Evolutionary conservation across 2,329 filamentous ascomycete genomes (phyloP).

Genomic region (Verticillium isaacii): DNA sequence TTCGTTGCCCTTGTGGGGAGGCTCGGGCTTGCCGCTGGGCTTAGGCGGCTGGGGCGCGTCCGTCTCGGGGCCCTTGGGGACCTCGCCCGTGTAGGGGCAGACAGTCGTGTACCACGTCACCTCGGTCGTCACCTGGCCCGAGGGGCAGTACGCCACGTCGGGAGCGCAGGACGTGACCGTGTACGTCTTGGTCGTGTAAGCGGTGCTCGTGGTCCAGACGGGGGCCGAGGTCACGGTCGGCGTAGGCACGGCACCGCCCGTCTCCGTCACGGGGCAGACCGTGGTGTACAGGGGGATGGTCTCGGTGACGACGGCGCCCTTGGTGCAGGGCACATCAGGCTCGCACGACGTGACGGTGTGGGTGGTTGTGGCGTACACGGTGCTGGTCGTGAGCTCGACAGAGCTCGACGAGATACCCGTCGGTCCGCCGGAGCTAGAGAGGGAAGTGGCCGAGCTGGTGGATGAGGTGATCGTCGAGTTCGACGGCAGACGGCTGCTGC

Average conservation of each 20-base stretch:
- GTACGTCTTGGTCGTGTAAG: constrained; percentile 13
- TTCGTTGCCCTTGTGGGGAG: background rate
- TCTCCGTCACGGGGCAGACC: constrained; percentile 22
- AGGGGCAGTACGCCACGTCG: constrained; percentile 5
- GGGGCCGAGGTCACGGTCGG: background rate
- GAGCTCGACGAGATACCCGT: constrained; percentile 6
- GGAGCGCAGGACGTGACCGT: constrained; percentile 12
- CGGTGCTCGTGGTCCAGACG: constrained; percentile 10
- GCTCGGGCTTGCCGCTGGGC: background rate
- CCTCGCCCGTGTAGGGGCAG: constrained; percentile 19
- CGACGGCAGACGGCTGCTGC: constrained; percentile 2
- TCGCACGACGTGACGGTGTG: constrained; percentile 11
- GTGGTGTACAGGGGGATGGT: constrained; percentile 33
- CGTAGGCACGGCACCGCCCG: background rate
- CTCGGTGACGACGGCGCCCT: constrained; percentile 28
- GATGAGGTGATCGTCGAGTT: constrained; percentile 10
- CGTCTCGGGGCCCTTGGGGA: background rate
- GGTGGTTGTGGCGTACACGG: constrained; percentile 13
- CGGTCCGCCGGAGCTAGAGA: constrained; percentile 1
- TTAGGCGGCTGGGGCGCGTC: background rate
- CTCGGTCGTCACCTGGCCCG: constrained; percentile 28
- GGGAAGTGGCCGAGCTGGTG: constrained; percentile 5
- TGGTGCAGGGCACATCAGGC: constrained; percentile 5
- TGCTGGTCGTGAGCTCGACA: constrained; percentile 8
- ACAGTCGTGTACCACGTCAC: constrained; percentile 34